Evolutionary conservation across 768 basidiomycete species (phyloP), one percentile per base, ranked within the genome.

Genomic region (Mycena olivaceomarginata): DNA sequence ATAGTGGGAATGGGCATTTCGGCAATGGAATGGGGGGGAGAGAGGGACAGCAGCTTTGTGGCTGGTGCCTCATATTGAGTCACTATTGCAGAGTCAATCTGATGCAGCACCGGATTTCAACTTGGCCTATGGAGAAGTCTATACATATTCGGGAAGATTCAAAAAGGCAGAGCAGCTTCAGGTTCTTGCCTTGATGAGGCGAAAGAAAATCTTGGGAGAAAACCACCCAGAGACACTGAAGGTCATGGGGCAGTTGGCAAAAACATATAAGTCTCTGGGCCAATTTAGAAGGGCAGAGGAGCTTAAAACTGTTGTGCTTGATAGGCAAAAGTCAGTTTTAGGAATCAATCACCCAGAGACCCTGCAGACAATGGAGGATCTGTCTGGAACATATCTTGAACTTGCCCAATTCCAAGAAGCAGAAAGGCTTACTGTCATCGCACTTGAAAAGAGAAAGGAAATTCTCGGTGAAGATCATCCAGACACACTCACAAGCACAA

Each of bases 1-100:
- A 66, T 48, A 9, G 12, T 66, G 5, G 64, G 64, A 46, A 66
- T 66, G 64, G 22, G n/a, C 13, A 25, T 66, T 46, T 31, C 31
- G 12, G 13, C 11, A 6, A 59, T 59, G 57, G 9, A 31, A 16
- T 51, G 31, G 31, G n/a, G n/a, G n/a, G 31, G 31, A 31, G 31
- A 31, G 31, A 31, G 31, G 4, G 31, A 31, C 3, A 31, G 31
- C 57, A 31, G 31, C 3, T 31, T 31, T 31, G 31, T 31, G 31
- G 31, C 31, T 31, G 31, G 31, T 31, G 31, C 31, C 31, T 31
- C 31, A 31, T 31, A 31, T 31, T 31, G 31, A 31, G 31, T 31
- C 31, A 31, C 4, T 31, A 37, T 16, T 59, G 25, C 57, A 59
- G 57, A 15, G 9, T 22, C n/a, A 31, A 31, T 31, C 31, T 31